Evolutionary conservation across 805 yeast genomes (phyloP), one percentile per base, ranked within the genome.

Genomic region (Naumovozyma dairenensis): DNA sequence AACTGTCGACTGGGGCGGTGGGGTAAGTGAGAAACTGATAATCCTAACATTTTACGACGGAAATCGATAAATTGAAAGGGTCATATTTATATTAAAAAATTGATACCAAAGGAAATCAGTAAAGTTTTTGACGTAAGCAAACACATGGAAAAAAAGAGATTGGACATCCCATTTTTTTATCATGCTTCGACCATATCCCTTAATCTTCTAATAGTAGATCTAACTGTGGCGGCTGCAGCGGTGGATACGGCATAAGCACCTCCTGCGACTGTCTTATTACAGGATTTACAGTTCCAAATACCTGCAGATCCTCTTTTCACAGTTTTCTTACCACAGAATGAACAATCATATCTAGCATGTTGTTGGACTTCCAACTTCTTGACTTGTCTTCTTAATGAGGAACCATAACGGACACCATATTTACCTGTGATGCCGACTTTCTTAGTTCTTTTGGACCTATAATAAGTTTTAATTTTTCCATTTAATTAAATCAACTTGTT

Each of bases 391-490:
- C 99, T 89, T 71, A 92, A 77, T 52, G 99, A 93, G 62, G 98
- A 89, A 87, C 99, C 95, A 77, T 92, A 92, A 80, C 99, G 87
- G 75, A 92, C 96, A 85, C 99, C 99, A 80, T 85, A 92, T 78
- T 93, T 93, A 80, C 99, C 99, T 70, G 99, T 92, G 79, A 92
- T 92, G 72, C 99, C 99, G 69, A 92, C 99, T 85, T 92, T 92
- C 94, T 92, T 92, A 60, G 99, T 92, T 83, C 99, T 89, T 76
- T 93, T 92, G 72, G 98, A 83, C 99, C 95, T 85, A 59, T 48
- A 40, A 28, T 16, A 34, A 36, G n/a, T n/a, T n/a, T n/a, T n/a
- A n/a, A n/a, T n/a, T n/a, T n/a, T n/a, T n/a, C n/a, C n/a, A n/a
- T n/a, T n/a, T n/a, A n/a, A n/a, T n/a, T n/a, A n/a, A n/a, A n/a